Base-by-base conservation (phyloP, 106 monocot genomes). In the Dendrobium chrysotoxum region DNA sequence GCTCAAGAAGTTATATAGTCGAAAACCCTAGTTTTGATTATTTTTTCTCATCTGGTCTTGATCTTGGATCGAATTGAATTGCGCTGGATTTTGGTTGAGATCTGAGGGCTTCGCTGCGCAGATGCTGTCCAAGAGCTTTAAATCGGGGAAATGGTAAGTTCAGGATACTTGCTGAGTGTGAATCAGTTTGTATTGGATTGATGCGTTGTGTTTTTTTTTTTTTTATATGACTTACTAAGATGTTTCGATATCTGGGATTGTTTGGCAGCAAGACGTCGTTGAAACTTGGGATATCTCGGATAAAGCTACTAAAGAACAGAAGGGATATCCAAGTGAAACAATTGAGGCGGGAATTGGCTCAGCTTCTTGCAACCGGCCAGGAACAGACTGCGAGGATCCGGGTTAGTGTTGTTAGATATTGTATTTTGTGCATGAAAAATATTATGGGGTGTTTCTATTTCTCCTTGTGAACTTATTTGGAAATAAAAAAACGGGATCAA, bases 361-460 rank as follows among this genome's bases (percentile, higher is more conserved):
- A 85, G 80, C 92, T 98, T 38, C 90, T 98, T 42, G 89, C 83
- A 44, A 26, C 79, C 2, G 88, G 87, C 10, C 92, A 98, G 84
- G 91, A 95, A 28, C 92, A 98, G 66, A 92, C 90, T 75, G 97
- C 97, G 53, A 89, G 88, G 75, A 92, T 98, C 81, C 81, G 94
- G 86, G 97, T 95, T 57, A 50, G 83, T 84, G 23, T 25, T 46
- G 0, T 76, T 47, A 50, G 4, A 7, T 45, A 40, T 47, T 74
- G 74, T 40, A 16, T 70, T 70, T 28, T 70, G 70, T 61, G 35
- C 4, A 70, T 16, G 70, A 70, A 70, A 70, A 6, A 35, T 70
- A 35, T 16, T 13, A 28, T 16, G 70, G 28, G 13, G 47, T 28
- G 5, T 46, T 23, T 40, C 12, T 1, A 28, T 47, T 25, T 25